phyloP scores from a whole-genome alignment of 495 filamentous ascomycete genomes.

The Xylaria curta region DNA sequence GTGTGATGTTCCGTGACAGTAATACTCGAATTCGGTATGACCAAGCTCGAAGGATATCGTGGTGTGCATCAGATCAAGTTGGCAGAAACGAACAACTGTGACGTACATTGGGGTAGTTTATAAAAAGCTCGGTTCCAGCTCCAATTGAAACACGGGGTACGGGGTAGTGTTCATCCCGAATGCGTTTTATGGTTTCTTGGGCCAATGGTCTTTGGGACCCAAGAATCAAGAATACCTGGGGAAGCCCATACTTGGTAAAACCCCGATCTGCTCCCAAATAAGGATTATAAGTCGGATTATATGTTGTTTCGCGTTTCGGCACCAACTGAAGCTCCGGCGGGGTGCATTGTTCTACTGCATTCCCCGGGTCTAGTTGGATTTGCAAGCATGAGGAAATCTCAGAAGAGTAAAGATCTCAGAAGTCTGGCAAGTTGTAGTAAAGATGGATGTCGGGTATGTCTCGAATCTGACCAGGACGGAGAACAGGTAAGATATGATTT shows the following conservation, averaged over 20 bases:
- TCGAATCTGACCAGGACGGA: background rate
- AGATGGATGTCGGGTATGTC: background rate
- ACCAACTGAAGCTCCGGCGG: slow-evolving; percentile 7
- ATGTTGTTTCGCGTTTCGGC: slow-evolving; percentile 16
- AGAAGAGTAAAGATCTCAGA: background rate
- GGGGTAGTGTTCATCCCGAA: background rate
- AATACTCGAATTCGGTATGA: slow-evolving; percentile 10
- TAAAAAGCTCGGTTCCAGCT: background rate
- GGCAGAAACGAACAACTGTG: background rate
- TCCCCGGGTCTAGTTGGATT: background rate
- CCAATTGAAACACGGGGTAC: slow-evolving; percentile 7
- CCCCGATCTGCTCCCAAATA: background rate
- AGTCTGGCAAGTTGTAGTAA: background rate
- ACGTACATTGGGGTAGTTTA: background rate
- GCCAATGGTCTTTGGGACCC: background rate
- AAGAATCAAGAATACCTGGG: background rate
- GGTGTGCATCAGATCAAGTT: slow-evolving; percentile 1
- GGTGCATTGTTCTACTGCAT: background rate
- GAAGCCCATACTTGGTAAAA: background rate
- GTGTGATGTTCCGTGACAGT: background rate
- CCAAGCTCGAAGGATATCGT: background rate
- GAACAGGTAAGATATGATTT: background rate
- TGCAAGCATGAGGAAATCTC: background rate
- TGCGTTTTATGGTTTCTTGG: background rate
- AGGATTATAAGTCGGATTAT: background rate